Percentiles rank a stretch among this genome's conserved stretches.
Evolutionary conservation across 2,329 filamentous ascomycete genomes (phyloP).

Genomic region (Fusarium agapanthi): DNA sequence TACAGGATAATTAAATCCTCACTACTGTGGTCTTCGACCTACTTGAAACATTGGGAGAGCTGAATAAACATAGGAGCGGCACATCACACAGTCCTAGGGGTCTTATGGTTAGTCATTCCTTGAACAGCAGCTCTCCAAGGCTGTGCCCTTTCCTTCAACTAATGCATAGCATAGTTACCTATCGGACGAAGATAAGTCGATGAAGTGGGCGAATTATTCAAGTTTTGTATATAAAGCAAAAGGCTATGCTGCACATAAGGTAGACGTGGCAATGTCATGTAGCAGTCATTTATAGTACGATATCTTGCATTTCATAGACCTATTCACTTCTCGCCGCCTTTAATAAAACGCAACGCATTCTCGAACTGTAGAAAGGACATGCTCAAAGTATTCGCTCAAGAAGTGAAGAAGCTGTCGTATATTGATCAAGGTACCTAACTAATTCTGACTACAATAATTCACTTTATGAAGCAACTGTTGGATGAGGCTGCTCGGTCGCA

Average conservation of each 20-base stretch:
- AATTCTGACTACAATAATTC: background rate
- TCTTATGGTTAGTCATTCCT: too few species aligned
- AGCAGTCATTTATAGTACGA: background rate
- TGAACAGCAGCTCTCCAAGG: too few species aligned
- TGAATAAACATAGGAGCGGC: too few species aligned
- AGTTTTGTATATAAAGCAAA: background rate
- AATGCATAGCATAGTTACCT: background rate
- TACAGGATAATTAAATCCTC: too few species aligned
- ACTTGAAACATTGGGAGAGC: too few species aligned
- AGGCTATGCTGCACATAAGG: background rate
- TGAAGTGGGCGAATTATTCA: background rate
- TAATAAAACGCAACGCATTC: conserved; percentile 18
- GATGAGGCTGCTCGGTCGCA: background rate
- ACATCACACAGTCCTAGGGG: too few species aligned
- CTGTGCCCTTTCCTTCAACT: background rate
- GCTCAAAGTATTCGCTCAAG: conserved; percentile 13
- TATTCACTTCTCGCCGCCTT: background rate
- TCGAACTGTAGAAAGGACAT: background rate
- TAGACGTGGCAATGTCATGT: background rate
- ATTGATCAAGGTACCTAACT: background rate
- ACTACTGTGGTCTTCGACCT: too few species aligned
- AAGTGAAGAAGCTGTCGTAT: conserved; percentile 23
- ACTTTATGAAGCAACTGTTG: background rate
- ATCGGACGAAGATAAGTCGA: background rate
- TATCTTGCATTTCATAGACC: background rate